Conservation (phyloP, 768 basidiomycete genomes). For the Gloeopeniophorella convolvens region DNA sequence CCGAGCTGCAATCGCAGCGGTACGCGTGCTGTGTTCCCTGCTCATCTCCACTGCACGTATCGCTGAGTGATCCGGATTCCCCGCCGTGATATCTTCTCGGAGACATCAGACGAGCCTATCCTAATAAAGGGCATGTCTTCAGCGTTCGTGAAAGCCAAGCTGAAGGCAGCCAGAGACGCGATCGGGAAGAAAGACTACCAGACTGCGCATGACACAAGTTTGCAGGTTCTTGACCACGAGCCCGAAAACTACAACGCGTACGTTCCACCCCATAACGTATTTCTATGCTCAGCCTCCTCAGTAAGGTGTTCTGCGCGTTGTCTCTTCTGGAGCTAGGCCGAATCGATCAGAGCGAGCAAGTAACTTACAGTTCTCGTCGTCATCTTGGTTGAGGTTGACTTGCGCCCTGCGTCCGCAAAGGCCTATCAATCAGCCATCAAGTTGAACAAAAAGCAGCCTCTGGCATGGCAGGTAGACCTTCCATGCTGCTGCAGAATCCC, state of each 20-base stretch:
- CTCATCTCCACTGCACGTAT: too few species aligned
- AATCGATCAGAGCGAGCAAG: constrained; percentile 75
- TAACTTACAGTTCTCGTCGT: constrained; percentile 33
- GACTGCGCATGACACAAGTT: constrained; percentile 58
- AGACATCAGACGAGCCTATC: background rate
- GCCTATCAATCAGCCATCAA: constrained; percentile 73
- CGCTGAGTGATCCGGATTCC: too few species aligned
- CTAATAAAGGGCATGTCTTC: constrained; percentile 20
- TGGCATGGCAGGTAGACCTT: constrained; percentile 76
- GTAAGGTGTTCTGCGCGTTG: constrained; percentile 81
- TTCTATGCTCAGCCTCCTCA: constrained; percentile 29
- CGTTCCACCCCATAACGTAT: constrained; percentile 26
- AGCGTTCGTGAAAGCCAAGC: constrained; percentile 55
- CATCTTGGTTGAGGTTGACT: constrained; percentile 7
- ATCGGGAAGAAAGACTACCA: constrained; percentile 70
- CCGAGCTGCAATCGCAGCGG: too few species aligned
- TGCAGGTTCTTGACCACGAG: constrained; percentile 66
- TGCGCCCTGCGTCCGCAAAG: constrained; percentile 40
- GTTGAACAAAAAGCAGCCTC: constrained; percentile 55
- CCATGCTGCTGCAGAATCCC: background rate
- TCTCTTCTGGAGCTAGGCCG: constrained; percentile 72
- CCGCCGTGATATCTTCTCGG: too few species aligned
- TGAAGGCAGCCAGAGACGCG: constrained; percentile 75
- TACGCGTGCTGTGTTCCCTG: too few species aligned
- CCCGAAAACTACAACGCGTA: constrained; percentile 85